Base-by-base conservation (phyloP, 768 basidiomycete genomes). In the Suillus hirtellus region DNA sequence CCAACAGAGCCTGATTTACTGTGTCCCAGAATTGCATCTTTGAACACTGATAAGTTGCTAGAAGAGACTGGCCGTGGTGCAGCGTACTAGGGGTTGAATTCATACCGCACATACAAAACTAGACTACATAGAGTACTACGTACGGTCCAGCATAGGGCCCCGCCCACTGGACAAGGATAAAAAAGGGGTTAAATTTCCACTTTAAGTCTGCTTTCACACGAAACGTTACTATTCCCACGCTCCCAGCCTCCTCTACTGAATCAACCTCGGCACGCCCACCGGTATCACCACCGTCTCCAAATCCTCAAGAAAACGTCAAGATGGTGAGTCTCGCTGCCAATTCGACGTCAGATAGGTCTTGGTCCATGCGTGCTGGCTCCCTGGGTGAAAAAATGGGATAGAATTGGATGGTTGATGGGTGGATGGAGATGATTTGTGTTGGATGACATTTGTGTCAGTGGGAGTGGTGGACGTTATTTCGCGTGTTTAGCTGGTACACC, bases 301-400 rank as follows among this genome's bases (percentile, higher is more conserved):
- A 71, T 69, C 71, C 68, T 74, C 73, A 70, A 79, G 73, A 74
- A 68, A 69, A 70, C 78, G 69, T 70, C 76, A 73, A 76, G 49
- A 83, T 83, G 82, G 82, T 83, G 75, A 81, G 82, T 81, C 38
- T 62, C 37, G 60, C 62, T 65, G 62, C 62, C 63, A n/a, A 65
- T 64, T 31, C 63, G 62, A 62, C 63, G 21, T 54, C 65, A 44
- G 37, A 67, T 60, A n/a, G 47, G 62, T 52, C 65, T 60, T 42
- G 59, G 19, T 17, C 47, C 37, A 59, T 59, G 59, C 40, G 43
- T 59, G 17, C 38, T 24, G 34, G 34, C 50, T 60, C 65, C 61
- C 40, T 46, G 42, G 63, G 58, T 34, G 58, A 55, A 60, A 62
- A 66, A 71, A 65, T 44, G 67, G 69, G 64, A 17, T 60, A 67